A percentile compares a stretch with the other conserved stretches of the same genome.
phyloP scores from a whole-genome alignment of 2,329 filamentous ascomycete species.

The Canariomyces notabilis region DNA sequence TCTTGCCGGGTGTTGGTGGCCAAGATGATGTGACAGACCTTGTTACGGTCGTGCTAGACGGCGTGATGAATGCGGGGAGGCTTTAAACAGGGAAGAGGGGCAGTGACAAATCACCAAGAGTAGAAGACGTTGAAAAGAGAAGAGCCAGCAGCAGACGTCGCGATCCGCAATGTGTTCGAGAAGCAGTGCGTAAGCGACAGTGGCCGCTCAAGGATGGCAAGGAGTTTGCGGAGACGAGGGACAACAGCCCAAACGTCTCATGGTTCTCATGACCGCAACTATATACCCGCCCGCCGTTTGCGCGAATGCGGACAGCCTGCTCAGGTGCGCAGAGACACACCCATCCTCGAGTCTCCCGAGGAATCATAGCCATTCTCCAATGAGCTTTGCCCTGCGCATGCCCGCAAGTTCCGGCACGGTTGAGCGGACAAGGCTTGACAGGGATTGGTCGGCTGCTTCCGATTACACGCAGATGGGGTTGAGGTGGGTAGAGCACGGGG shows the following conservation, averaged over 20 bases:
- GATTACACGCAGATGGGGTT: conserved; percentile 22
- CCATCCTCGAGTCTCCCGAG: conserved; percentile 12
- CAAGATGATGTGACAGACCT: background rate
- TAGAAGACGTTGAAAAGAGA: no score
- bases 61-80: background rate
- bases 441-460: conserved; percentile 18
- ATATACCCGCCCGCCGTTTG: conserved; percentile 19
- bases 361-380: conserved; percentile 22
- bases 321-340: conserved; percentile 13
- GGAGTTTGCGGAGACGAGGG: background rate
- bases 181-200: no score
- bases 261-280: conserved; percentile 2
- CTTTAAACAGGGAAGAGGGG: no score
- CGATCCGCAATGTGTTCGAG: background rate
- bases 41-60: background rate
- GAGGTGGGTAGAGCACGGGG: conserved; percentile 13
- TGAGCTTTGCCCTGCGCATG: conserved; percentile 11
- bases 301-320: conserved; percentile 25
- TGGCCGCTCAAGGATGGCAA: background rate
- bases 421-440: conserved; percentile 13
- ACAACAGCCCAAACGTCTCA: background rate
- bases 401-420: conserved; percentile 12
- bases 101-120: no score
- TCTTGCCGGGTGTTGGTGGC: background rate
- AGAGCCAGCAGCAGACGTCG: background rate